Conservation (phyloP, 306 rosid genomes). For the Senna siamea region DNA sequence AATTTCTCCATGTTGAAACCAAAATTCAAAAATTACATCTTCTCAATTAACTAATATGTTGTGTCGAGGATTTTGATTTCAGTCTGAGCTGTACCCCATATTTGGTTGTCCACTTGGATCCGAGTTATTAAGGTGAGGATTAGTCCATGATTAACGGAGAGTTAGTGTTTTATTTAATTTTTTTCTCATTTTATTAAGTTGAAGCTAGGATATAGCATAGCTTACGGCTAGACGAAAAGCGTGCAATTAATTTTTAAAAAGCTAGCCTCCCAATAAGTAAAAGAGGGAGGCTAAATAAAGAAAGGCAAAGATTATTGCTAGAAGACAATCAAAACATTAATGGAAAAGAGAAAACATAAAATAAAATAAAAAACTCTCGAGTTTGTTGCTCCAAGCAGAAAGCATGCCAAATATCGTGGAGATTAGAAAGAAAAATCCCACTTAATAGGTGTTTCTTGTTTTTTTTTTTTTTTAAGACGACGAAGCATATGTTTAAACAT, state of each 20-base stretch:
- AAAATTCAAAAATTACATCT: conserved; percentile 31
- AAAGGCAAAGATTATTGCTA: background rate
- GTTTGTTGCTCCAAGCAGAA: background rate
- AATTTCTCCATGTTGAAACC: background rate
- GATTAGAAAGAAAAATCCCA: background rate
- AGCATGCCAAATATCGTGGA: background rate
- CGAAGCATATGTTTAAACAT: too few species aligned
- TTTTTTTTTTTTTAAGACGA: too few species aligned
- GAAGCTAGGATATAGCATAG: conserved; percentile 9
- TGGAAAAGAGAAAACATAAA: too few species aligned
- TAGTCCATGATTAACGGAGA: conserved; percentile 69
- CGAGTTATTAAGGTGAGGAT: conserved; percentile 34
- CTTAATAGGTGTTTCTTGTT: background rate
- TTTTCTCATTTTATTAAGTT: background rate
- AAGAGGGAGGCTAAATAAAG: background rate
- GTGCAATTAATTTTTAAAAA: background rate
- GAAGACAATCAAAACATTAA: background rate
- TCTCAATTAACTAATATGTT: conserved; percentile 29
- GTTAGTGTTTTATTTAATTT: conserved; percentile 8
- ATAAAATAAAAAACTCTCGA: too few species aligned
- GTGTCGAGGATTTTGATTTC: conserved; percentile 29
- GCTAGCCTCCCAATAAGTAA: background rate
- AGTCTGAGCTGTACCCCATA: conserved; percentile 66
- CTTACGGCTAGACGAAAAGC: conserved; percentile 27
- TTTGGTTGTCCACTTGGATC: conserved; percentile 32